Conservation (phyloP, 2,329 filamentous ascomycete genomes). For the Fusarium penzigii region DNA sequence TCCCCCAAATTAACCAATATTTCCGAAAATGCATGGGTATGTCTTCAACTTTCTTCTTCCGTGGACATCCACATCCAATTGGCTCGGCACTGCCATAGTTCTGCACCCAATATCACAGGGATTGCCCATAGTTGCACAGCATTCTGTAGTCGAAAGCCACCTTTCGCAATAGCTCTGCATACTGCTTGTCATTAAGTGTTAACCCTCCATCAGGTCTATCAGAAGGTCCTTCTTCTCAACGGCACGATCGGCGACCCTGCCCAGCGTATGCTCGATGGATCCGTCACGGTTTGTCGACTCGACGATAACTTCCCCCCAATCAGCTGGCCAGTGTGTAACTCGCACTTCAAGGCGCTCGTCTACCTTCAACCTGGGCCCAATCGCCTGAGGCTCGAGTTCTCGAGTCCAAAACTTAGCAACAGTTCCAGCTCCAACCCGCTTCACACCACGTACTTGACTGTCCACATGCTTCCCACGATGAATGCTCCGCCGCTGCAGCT, state of each 20-base stretch:
- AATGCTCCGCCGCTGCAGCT: constrained; percentile 84
- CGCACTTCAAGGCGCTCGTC: constrained; percentile 87
- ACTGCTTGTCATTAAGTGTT: constrained; percentile 18
- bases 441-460: constrained; percentile 76
- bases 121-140: constrained; percentile 10
- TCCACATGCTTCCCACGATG: constrained; percentile 83
- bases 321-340: constrained; percentile 84
- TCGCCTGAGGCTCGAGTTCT: constrained; percentile 83
- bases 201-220: constrained; percentile 67
- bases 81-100: constrained; percentile 8
- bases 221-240: constrained; percentile 82
- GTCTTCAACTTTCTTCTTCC: constrained; percentile 35
- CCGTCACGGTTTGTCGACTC: constrained; percentile 74
- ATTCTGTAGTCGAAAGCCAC: constrained; percentile 10
- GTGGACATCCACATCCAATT: constrained; percentile 8
- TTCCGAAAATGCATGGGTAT: constrained; percentile 81
- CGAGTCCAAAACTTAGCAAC: constrained; percentile 76
- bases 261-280: constrained; percentile 73
- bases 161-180: neutral
- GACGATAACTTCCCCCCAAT: constrained; percentile 84
- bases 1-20: constrained; percentile 80
- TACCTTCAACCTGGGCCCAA: constrained; percentile 93
- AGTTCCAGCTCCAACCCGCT: constrained; percentile 66
- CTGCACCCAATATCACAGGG: constrained; percentile 13
- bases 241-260: constrained; percentile 77